Conservation (phyloP, 345 rosid species). For the Camelina hispida region DNA sequence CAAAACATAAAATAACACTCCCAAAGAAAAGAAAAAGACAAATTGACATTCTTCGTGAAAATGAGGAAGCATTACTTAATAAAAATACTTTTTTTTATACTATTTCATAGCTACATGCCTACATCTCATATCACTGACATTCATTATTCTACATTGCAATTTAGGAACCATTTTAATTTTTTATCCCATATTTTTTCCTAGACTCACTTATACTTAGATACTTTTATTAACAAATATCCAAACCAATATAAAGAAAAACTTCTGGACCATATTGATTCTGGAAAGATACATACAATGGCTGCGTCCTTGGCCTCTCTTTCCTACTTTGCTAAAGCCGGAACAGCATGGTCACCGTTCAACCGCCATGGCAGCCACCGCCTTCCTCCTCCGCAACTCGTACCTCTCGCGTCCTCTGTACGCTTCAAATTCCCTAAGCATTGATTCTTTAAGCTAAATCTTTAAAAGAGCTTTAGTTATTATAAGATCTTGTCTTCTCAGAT, state of each 20-base stretch:
- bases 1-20: no score
- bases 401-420: conserved; percentile 32
- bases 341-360: conserved; percentile 1
- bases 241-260: conserved; percentile 35
- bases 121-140: no score
- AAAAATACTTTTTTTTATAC: no score
- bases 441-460: conserved; percentile 2
- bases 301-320: conserved; percentile 41
- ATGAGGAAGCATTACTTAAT: no score
- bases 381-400: conserved; percentile 2
- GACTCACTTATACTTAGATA: not conserved
- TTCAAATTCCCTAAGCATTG: not conserved
- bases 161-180: no score
- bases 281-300: conserved; percentile 37
- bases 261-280: conserved; percentile 26
- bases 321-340: conserved; percentile 19
- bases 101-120: no score
- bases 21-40: no score
- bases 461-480: not conserved
- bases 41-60: no score
- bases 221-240: conserved; percentile 27
- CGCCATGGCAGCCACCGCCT: conserved; percentile 15
- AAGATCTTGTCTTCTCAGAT: not conserved
- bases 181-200: not conserved
- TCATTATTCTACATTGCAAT: no score